Conservation (phyloP, 148 eudicot genomes). For the Salicornia ramosissima region DNA sequence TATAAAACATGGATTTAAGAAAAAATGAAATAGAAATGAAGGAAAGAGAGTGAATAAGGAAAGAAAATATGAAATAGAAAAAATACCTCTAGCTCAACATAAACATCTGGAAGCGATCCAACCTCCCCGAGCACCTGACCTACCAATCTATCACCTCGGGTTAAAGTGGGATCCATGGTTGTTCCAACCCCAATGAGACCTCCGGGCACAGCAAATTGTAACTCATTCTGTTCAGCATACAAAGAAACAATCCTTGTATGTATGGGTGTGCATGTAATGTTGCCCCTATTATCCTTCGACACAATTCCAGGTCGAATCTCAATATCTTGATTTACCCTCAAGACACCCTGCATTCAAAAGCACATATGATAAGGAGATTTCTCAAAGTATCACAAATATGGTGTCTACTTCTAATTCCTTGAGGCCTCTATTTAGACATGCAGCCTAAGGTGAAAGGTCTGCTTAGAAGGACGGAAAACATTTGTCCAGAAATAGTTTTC, state of each 20-base stretch:
- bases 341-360: slow-evolving; percentile 62
- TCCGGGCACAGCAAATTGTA: no score
- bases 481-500: no score
- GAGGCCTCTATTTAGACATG: no score
- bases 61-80: not conserved
- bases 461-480: no score
- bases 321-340: slow-evolving; percentile 80
- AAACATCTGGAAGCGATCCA: slow-evolving; percentile 90
- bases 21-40: not conserved
- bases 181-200: no score
- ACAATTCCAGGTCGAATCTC: slow-evolving; percentile 97
- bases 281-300: slow-evolving; percentile 82
- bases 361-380: not conserved
- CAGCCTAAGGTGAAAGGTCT: no score
- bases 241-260: slow-evolving; percentile 90
- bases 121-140: no score
- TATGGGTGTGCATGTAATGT: slow-evolving; percentile 85
- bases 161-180: no score
- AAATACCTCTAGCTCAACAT: slow-evolving; percentile 83
- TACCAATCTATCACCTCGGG: no score
- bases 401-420: not conserved
- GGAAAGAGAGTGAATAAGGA: not conserved
- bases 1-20: no score
- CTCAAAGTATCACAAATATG: not conserved
- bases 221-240: no score